These are phyloP conservation scores for Monosporascus sp. DNA, from an alignment of 2,329 filamentous ascomycete species.

Conservation along the genomic window DNA sequence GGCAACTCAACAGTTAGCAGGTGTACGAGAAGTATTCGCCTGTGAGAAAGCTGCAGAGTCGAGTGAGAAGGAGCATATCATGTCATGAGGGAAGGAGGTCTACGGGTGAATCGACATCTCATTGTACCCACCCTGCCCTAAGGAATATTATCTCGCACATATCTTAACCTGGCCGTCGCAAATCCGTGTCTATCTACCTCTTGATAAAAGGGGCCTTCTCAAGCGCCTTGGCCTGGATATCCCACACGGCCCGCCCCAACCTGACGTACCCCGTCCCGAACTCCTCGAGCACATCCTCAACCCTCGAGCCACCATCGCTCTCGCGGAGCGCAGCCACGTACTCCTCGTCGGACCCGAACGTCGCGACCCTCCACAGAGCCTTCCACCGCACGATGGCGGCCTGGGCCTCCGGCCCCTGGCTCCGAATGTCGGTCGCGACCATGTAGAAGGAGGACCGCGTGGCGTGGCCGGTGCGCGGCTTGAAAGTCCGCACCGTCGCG, in stretches of 20 bases:
- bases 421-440: conserved; percentile 38
- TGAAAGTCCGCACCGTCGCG: conserved; percentile 36
- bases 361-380: conserved; percentile 31
- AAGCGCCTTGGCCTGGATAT: conserved; percentile 28
- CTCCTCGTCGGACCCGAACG: conserved; percentile 29
- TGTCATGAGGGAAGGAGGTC: too few relatives aligned
- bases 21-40: too few relatives aligned
- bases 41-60: too few relatives aligned
- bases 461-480: conserved; percentile 34
- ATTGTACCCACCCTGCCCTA: too few relatives aligned
- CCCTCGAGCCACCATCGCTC: conserved; percentile 2
- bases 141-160: too few relatives aligned
- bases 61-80: too few relatives aligned
- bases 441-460: conserved; percentile 49
- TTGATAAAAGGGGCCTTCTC: conserved; percentile 21
- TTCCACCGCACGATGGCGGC: conserved; percentile 36
- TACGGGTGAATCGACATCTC: too few relatives aligned
- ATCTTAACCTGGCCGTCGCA: too few relatives aligned
- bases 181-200: too few relatives aligned
- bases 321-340: conserved; percentile 1
- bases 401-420: conserved; percentile 23
- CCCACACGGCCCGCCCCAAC: conserved; percentile 29
- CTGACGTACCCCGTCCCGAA: conserved; percentile 30
- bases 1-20: too few relatives aligned
- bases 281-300: conserved; percentile 24